Evolutionary conservation across 2,329 filamentous ascomycete genomes (phyloP).

Genomic region (Elsinoe necatrix): DNA sequence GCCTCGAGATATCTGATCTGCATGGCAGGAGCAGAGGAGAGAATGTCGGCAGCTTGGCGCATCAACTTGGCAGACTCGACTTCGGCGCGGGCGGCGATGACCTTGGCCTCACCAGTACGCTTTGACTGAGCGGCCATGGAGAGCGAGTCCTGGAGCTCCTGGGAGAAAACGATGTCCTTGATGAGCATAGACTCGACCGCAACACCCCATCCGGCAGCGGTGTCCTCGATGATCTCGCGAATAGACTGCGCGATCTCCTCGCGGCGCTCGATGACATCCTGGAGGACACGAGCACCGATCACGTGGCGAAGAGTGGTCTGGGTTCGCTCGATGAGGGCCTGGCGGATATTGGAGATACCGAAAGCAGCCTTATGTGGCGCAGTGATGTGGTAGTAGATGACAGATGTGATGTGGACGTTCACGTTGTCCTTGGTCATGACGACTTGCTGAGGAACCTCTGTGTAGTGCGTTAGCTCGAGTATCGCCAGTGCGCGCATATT

Average conservation of each 20-base stretch:
- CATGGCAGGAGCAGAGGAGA: constrained; percentile 90
- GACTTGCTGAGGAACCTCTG: constrained; percentile 84
- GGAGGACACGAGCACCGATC: constrained; percentile 85
- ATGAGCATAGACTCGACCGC: constrained; percentile 97
- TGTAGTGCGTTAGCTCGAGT: background rate
- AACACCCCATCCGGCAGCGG: constrained; percentile 88
- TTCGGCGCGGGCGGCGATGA: constrained; percentile 93
- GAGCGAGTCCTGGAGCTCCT: constrained; percentile 88
- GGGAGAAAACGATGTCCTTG: constrained; percentile 97
- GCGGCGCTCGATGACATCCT: constrained; percentile 96
- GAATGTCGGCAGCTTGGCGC: constrained; percentile 82
- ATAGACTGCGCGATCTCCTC: constrained; percentile 96
- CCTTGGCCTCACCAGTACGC: constrained; percentile 96
- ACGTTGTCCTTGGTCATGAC: constrained; percentile 99
- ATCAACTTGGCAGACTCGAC: constrained; percentile 93
- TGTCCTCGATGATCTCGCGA: constrained; percentile 94
- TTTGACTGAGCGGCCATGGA: constrained; percentile 99
- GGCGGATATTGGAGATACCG: constrained; percentile 86
- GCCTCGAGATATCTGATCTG: constrained; percentile 96
- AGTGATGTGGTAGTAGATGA: constrained; percentile 98
- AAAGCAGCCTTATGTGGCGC: constrained; percentile 95
- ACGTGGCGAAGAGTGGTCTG: constrained; percentile 97
- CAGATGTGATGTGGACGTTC: constrained; percentile 82
- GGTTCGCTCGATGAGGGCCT: constrained; percentile 94
- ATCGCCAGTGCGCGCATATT: background rate